Evolutionary conservation across 2,329 filamentous ascomycete genomes (phyloP).

Genomic region (Scedosporium minutisporum): DNA sequence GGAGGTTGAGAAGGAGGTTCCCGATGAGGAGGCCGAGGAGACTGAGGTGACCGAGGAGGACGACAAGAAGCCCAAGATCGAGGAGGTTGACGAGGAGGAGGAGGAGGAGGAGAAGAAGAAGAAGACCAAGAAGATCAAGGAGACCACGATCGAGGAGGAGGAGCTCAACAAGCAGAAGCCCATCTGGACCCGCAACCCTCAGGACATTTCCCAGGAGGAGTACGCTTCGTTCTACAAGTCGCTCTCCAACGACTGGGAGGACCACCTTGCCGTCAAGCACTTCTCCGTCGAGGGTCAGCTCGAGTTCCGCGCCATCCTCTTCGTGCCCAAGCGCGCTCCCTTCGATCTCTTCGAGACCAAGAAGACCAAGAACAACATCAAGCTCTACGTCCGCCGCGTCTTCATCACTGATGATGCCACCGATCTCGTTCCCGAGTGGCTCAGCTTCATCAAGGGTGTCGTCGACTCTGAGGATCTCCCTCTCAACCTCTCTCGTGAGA

Average conservation of each 20-base stretch:
- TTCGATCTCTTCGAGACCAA: slow-evolving; percentile 99
- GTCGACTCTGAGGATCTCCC: slow-evolving; percentile 99
- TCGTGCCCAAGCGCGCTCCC: slow-evolving; percentile 97
- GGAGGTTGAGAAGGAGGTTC: slow-evolving; percentile 98
- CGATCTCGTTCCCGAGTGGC: slow-evolving; percentile 98
- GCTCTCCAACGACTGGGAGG: slow-evolving; percentile 99
- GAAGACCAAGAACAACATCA: slow-evolving; percentile 99
- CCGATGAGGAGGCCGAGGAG: slow-evolving; percentile 83
- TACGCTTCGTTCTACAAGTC: slow-evolving; percentile 99
- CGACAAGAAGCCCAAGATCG: slow-evolving; percentile 92
- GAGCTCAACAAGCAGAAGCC: slow-evolving; percentile 99
- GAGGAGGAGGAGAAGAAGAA: slow-evolving; percentile 83
- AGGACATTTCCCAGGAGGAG: slow-evolving; percentile 92
- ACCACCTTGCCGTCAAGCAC: slow-evolving; percentile 99
- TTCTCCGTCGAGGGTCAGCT: slow-evolving; percentile 99
- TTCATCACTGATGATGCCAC: slow-evolving; percentile 99
- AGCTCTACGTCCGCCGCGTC: slow-evolving; percentile 98
- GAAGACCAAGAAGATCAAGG: slow-evolving; percentile 99
- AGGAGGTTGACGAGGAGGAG: slow-evolving; percentile 82
- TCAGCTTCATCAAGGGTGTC: slow-evolving; percentile 99
- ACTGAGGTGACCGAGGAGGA: slow-evolving; percentile 55
- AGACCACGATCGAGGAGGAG: slow-evolving; percentile 97
- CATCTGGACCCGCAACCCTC: slow-evolving; percentile 98
- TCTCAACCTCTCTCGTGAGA: slow-evolving; percentile 99
- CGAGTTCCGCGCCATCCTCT: slow-evolving; percentile 99